phyloP scores from a whole-genome alignment of 176 grass and related monocot genomes.

The Rhipidocladum racemiflorum region DNA sequence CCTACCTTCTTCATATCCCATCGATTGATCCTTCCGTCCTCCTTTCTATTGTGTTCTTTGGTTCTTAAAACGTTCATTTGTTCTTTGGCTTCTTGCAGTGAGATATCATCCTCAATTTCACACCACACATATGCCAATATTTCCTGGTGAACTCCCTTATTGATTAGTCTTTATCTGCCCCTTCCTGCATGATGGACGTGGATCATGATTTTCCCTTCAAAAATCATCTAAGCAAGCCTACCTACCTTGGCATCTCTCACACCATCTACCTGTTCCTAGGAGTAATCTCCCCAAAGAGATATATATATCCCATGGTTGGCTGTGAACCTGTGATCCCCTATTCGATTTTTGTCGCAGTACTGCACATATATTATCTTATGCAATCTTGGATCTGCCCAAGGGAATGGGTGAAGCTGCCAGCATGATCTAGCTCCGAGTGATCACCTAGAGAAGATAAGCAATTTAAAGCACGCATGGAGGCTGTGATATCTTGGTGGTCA shows the following conservation, averaged over 20 bases:
- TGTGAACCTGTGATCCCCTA: background rate
- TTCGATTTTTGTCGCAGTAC: background rate
- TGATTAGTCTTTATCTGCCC: background rate
- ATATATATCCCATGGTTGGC: background rate
- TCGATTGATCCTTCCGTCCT: background rate
- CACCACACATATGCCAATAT: background rate
- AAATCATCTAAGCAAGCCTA: too few relatives aligned
- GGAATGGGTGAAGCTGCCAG: constrained; percentile 88
- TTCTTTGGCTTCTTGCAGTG: background rate
- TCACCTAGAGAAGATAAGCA: background rate
- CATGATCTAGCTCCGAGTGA: constrained; percentile 76
- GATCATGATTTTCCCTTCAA: background rate
- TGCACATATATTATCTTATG: constrained; percentile 29
- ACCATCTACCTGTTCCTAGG: background rate
- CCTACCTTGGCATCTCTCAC: too few relatives aligned
- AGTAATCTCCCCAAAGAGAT: background rate
- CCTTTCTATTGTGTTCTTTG: background rate
- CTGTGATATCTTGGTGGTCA: constrained; percentile 22
- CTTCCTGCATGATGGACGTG: background rate
- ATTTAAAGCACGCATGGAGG: background rate
- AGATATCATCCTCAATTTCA: background rate
- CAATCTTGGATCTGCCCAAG: constrained; percentile 39
- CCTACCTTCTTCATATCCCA: background rate
- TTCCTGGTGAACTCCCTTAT: background rate
- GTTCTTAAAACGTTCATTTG: background rate